phyloP scores from a whole-genome alignment of 768 basidiomycete genomes.

The Fomitopsis serialis region DNA sequence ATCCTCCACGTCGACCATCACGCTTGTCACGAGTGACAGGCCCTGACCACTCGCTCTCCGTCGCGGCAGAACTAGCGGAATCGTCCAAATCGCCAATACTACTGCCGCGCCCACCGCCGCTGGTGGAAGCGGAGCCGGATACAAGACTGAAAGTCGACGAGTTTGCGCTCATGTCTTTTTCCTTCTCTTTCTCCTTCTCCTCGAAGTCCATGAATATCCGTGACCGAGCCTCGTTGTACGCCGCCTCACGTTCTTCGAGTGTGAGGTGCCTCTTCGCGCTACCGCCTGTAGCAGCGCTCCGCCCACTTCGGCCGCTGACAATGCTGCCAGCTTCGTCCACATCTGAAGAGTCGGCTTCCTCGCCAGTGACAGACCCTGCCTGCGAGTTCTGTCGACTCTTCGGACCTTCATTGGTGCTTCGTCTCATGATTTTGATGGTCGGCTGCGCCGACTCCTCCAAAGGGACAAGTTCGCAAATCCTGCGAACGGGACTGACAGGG shows the following conservation, averaged over 20 bases:
- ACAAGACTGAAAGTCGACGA: constrained; percentile 70
- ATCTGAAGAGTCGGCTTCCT: constrained; percentile 75
- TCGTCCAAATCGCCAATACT: constrained; percentile 66
- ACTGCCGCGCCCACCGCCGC: constrained; percentile 48
- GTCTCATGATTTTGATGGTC: constrained; percentile 87
- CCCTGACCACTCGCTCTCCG: constrained; percentile 79
- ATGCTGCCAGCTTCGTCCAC: constrained; percentile 75
- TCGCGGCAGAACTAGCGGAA: constrained; percentile 62
- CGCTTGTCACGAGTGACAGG: constrained; percentile 52
- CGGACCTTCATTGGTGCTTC: constrained; percentile 49
- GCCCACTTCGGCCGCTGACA: constrained; percentile 37
- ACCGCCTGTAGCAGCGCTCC: constrained; percentile 53
- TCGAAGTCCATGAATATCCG: constrained; percentile 84
- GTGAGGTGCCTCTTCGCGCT: constrained; percentile 69
- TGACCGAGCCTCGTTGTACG: constrained; percentile 82
- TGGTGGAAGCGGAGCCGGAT: constrained; percentile 59
- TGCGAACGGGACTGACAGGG: constrained; percentile 53
- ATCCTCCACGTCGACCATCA: constrained; percentile 42
- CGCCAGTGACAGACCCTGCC: constrained; percentile 65
- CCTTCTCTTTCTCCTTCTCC: constrained; percentile 51
- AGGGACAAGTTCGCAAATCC: constrained; percentile 75
- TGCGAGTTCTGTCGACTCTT: constrained; percentile 61
- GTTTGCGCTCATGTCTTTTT: constrained; percentile 69
- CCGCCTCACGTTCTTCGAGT: constrained; percentile 81
- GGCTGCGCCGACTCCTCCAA: constrained; percentile 63